Evolutionary conservation across 2,329 filamentous ascomycete species (phyloP), one percentile per base, ranked within the genome.

Genomic region (Dissoconium aciculare): DNA sequence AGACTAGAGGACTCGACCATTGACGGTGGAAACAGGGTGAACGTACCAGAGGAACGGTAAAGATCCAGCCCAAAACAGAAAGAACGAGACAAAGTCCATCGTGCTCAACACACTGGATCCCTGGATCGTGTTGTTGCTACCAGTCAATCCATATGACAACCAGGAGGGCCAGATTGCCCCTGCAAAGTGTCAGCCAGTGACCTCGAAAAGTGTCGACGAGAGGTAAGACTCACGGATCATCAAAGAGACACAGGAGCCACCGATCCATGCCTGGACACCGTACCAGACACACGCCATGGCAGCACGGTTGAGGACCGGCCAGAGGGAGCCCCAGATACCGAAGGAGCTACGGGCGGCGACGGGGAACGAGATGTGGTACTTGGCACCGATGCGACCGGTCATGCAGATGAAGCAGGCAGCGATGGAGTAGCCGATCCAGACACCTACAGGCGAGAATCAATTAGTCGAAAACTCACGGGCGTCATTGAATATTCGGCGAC

Each of bases 201-300:
- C n/a, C n/a, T n/a, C n/a, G n/a, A n/a, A n/a, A n/a, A n/a, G n/a
- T n/a, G n/a, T n/a, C n/a, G n/a, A n/a, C n/a, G n/a, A n/a, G n/a
- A n/a, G 6, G 25, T 14, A 27, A 12, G 13, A 27, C 25, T 16
- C 12, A 13, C 76, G 67, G 39, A 93, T 87, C 82, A 93, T 92
- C 35, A 93, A 60, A 39, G 83, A 83, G 4, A 93, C 75, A 44
- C 84, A 93, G 10, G 78, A 55, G 45, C 68, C 67, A 44, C 84
- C 84, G 40, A 92, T 91, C 61, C 82, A 93, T 4, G 71, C 59
- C 52, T 89, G 81, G 15, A 91, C 81, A 29, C 80, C 81, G 40
- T 85, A 87, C 83, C 82, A 91, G 38, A 91, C 71, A 43, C 80
- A 84, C 2, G 80, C 77, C 68, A 91, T 85, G 5, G 73, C 81